These are phyloP conservation scores for Leptographium wingfieldii DNA, from an alignment of 2,329 filamentous ascomycete genomes.

Conservation along the genomic window DNA sequence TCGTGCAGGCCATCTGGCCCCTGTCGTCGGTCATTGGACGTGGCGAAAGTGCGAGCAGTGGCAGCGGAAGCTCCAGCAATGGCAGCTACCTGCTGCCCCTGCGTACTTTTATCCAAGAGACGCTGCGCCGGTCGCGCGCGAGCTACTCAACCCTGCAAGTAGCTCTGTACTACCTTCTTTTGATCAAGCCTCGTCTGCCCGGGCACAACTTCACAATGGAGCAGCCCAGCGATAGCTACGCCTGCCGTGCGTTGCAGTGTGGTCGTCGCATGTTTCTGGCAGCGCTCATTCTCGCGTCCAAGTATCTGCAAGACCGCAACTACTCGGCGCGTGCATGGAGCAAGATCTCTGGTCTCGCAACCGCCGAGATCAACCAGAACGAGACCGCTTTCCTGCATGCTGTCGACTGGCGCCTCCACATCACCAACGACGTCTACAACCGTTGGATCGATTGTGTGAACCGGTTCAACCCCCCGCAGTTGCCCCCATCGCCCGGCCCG, in stretches of 20 bases:
- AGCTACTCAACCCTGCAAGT: constrained; percentile 97
- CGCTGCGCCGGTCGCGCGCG: constrained; percentile 81
- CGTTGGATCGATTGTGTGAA: constrained; percentile 90
- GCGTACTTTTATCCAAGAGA: constrained; percentile 95
- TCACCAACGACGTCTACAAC: constrained; percentile 77
- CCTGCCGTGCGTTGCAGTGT: constrained; percentile 75
- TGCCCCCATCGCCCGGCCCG: constrained; percentile 34
- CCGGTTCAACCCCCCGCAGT: constrained; percentile 59
- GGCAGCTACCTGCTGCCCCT: constrained; percentile 58
- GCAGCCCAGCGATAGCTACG: constrained; percentile 59
- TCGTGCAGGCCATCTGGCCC: constrained; percentile 96
- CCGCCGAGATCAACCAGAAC: constrained; percentile 90
- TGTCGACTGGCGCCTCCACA: constrained; percentile 90
- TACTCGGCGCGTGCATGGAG: constrained; percentile 97
- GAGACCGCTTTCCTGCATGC: constrained; percentile 84
- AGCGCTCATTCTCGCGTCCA: constrained; percentile 88
- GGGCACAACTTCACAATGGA: constrained; percentile 76
- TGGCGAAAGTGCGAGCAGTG: constrained; percentile 55
- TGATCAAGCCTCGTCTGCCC: constrained; percentile 85
- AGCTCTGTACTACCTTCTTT: constrained; percentile 86
- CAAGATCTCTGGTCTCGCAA: constrained; percentile 94
- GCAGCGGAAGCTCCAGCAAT: constrained; percentile 4
- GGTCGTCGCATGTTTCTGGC: constrained; percentile 95
- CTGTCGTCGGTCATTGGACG: constrained; percentile 70
- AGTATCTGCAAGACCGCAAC: constrained; percentile 95